Base-by-base conservation (phyloP, 2,329 filamentous ascomycete genomes). In the Lachnellula arida region DNA sequence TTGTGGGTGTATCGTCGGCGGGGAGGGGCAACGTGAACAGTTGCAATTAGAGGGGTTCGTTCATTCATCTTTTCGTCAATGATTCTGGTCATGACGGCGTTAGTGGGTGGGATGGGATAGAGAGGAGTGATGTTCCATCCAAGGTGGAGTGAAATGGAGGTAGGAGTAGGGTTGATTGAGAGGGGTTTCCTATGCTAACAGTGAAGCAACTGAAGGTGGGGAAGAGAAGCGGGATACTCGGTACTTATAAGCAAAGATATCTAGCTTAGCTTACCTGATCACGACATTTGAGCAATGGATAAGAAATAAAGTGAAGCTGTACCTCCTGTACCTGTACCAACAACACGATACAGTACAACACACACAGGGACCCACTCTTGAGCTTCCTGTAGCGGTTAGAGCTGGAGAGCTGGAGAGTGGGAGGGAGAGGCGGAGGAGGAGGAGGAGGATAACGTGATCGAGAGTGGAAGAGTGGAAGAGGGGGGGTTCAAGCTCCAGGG, bases 21-120 rank as follows among this genome's bases (percentile, higher is more conserved):
- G 57, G 76, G 74, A 59, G 79, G 70, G 56, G 76, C 76, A 63
- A 86, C 75, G 17, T 68, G 78, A 57, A 89, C 81, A 51, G 81
- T 84, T 65, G 84, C 78, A 59, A 90, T 79, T 64, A 91, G 78
- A 56, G 87, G 87, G 50, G 85, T 88, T 55, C 75, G 76, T 74
- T 90, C 68, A 48, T 59, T 55, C 67, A 67, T 68, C 60, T 65
- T 66, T 35, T 67, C 59, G 32, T 59, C 37, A 15, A 39, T 39
- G 19, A 35, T 39, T 42, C 58, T 63, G 28, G 17, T 25, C 58
- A 60, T 60, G 46, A 35, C 51, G 22, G 28, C 42, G 55, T 53
- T 40, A 57, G 44, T 46, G 50, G 43, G 32, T 23, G 28, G 25
- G 22, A 43, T 17, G 37, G 6, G 5, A 17, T 40, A 6, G 15